Evolutionary conservation across 2,329 filamentous ascomycete species (phyloP), one percentile per base, ranked within the genome.

Genomic region (Pezicula radicicola): DNA sequence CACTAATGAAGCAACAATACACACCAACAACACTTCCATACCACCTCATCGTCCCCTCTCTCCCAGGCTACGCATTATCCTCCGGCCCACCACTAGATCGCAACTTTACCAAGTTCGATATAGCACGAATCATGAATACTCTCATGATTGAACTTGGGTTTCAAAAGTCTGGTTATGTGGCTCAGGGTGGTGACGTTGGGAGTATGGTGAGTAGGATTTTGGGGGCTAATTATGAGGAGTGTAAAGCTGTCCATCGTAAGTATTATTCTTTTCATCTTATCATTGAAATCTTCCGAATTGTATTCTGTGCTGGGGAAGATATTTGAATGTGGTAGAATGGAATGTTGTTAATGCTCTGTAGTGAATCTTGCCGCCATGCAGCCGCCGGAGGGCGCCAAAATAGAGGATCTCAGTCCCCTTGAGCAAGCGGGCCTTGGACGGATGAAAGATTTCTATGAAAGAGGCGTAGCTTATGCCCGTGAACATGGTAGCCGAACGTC

Each of bases 401-500:
- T 25, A 6, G 30, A 45, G 41, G 84, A 88, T 57, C 68, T 69
- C n/a, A 89, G 86, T 0, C 33, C 16, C 83, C 84, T 42, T 3
- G 76, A 80, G 54, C 60, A 70, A 51, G 54, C 63, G 8, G 70
- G 67, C 0, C 16, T 79, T 2, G 48, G 68, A 25, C 66, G 72
- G 6, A 66, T 64, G 2, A 49, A 67, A 2, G 62, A 68, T 3
- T 83, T 77, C 62, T 49, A 58, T 2, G 52, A 63, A 0, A 67
- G 61, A 2, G 81, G 78, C 1, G 62, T 57, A 10, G 78, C 73
- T 0, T 87, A 84, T 60, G 72, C 73, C 0, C 48, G 70, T 0
- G 71, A 78, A 60, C 83, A 86, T 49, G 77, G 70, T 1, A 81
- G 79, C 0, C 66, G 76, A 8, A 77, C 82, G 0, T 70, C 73